A percentile compares a stretch with the other conserved stretches of the same genome.
Conservation (phyloP, 352 stramenopile genomes). For the Phytophthora pluvialis region DNA sequence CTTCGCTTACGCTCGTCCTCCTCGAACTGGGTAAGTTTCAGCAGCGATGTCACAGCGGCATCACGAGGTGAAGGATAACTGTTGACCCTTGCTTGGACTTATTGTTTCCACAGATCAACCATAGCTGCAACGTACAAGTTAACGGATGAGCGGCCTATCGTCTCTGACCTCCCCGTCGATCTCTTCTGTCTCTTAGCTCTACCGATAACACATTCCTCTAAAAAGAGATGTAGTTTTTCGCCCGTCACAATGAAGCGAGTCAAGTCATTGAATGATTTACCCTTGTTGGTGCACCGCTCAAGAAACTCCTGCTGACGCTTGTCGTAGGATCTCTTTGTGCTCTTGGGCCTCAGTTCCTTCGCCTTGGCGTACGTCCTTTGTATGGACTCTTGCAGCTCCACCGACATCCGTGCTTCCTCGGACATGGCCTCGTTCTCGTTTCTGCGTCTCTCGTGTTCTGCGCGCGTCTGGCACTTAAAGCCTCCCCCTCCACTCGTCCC, state of each 20-base stretch:
- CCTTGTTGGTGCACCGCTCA: not conserved
- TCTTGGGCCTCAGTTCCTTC: not conserved
- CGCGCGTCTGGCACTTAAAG: too few species aligned
- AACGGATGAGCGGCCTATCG: not conserved
- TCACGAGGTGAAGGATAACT: not conserved
- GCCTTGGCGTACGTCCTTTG: not conserved
- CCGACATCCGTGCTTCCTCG: too few species aligned
- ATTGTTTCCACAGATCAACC: constrained; percentile 7
- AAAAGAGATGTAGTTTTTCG: not conserved
- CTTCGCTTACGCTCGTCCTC: constrained; percentile 5
- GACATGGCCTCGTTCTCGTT: too few species aligned
- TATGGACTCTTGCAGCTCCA: too few species aligned
- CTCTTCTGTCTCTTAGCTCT: not conserved
- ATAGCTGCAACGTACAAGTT: constrained; percentile 8
- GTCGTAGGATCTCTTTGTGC: not conserved
- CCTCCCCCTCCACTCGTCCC: too few species aligned
- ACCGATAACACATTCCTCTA: not conserved
- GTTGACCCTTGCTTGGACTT: not conserved
- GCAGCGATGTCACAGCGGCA: constrained; percentile 5
- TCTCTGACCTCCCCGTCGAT: not conserved
- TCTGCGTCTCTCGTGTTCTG: too few species aligned
- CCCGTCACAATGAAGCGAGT: not conserved
- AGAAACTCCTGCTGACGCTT: not conserved
- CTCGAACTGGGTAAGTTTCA: constrained; percentile 5
- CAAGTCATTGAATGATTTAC: not conserved